Base-by-base conservation (phyloP, 768 basidiomycete genomes). In the Terana coerulea region DNA sequence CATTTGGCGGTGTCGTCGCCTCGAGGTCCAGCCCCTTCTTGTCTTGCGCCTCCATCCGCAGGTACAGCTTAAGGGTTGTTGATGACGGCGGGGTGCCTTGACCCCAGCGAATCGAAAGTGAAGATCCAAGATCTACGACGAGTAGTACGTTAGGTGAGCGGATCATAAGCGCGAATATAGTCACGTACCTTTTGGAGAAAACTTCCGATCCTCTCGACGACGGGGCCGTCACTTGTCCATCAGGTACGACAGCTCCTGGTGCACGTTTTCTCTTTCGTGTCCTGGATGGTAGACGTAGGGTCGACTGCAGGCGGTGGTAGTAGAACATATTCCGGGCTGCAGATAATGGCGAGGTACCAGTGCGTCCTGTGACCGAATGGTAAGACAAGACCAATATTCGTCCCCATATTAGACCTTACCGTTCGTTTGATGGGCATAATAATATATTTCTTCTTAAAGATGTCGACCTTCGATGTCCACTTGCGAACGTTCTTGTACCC, bases 391-490 rank as follows among this genome's bases (percentile, higher is more conserved):
- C n/a, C n/a, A n/a, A n/a, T n/a, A n/a, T n/a, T n/a, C n/a, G n/a
- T 40, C 33, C 28, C 37, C 25, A 29, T 26, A 15, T 28, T n/a
- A 17, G 22, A 7, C 65, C 82, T 51, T 65, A 97, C 95, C 95
- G 75, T 68, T 98, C 97, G 60, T 99, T 98, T 98, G 69, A 99
- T 97, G 2, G 97, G 97, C 9, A 99, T 80, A 42, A 99, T 83
- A 56, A 99, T 75, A 61, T 88, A 97, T 63, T 90, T 88, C 78
- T 98, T 98, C 56, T 75, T 68, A 67, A 98, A 99, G 14, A 99
- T 65, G 62, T 94, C 79, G 43, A 93, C 72, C 66, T 88, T 95
- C 25, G 83, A 78, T 0, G 95, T 98, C 97, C 97, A 99, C 67
- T 95, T 95, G 28, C 80, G 78, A 42, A 99, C 92, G 50, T 85